Percentiles rank a stretch among this genome's conserved stretches.
Conservation (phyloP, 2,329 filamentous ascomycete genomes). For the Venturia asperata region DNA sequence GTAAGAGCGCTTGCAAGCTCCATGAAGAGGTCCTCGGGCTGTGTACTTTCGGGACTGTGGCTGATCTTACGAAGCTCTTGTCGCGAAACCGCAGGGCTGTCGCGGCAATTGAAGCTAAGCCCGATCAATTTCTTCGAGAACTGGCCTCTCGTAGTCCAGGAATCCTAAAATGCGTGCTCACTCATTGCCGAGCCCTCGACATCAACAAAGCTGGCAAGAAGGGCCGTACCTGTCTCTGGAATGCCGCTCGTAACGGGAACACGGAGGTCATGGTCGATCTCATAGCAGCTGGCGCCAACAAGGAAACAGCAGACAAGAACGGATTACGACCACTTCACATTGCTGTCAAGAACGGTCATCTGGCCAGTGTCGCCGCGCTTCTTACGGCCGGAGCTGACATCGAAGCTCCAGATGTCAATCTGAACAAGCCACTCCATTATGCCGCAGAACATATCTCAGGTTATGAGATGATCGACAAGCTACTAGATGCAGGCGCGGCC, state of each 20-base stretch:
- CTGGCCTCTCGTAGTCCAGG: background rate
- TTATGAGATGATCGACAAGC: background rate
- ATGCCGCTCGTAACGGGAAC: background rate
- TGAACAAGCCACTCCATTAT: slow-evolving; percentile 12
- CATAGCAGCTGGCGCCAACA: background rate
- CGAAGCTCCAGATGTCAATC: slow-evolving; percentile 1
- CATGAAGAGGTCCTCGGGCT: background rate
- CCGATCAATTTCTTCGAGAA: background rate
- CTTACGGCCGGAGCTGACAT: background rate
- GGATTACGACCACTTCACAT: slow-evolving; percentile 5
- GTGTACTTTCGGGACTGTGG: background rate
- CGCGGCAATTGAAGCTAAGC: background rate
- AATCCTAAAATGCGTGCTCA: background rate
- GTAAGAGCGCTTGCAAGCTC: background rate
- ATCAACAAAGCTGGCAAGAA: background rate
- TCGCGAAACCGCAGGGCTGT: background rate
- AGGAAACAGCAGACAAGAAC: background rate
- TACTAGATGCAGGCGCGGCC: slow-evolving; percentile 1
- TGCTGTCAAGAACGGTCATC: background rate
- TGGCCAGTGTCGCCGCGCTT: background rate
- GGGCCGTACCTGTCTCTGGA: background rate
- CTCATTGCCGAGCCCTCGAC: background rate
- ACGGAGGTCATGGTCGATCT: background rate
- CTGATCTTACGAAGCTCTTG: background rate
- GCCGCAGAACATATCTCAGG: background rate